phyloP scores from a whole-genome alignment of 2,329 filamentous ascomycete species.

The Penicillium sp. region DNA sequence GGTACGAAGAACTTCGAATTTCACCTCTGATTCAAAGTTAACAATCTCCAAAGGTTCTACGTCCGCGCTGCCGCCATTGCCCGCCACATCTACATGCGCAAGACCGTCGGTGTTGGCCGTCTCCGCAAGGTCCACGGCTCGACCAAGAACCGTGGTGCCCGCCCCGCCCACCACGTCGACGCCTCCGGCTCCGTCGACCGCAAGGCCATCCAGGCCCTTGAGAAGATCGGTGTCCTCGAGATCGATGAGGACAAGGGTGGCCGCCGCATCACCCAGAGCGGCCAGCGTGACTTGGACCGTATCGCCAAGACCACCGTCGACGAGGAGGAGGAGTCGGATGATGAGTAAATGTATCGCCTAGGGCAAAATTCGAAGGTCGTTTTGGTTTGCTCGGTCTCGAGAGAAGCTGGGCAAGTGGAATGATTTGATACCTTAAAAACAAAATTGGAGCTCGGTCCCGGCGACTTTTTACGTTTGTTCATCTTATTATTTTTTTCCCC shows the following conservation, averaged over 20 bases:
- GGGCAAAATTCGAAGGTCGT: slow-evolving; percentile 27
- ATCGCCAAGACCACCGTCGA: slow-evolving; percentile 69
- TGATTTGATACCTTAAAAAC: slow-evolving; percentile 21
- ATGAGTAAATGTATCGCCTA: slow-evolving; percentile 38
- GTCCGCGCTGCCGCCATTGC: slow-evolving; percentile 88
- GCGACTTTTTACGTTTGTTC: slow-evolving; percentile 25
- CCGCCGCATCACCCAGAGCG: slow-evolving; percentile 93
- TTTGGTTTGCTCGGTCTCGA: slow-evolving; percentile 16
- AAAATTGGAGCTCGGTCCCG: slow-evolving; percentile 27
- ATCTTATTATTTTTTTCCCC: slow-evolving; percentile 13
- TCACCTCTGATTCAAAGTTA: slow-evolving; percentile 1
- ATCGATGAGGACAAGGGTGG: slow-evolving; percentile 97
- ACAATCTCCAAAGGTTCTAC: slow-evolving; percentile 53
- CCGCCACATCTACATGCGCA: slow-evolving; percentile 98
- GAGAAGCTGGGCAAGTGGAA: slow-evolving; percentile 17
- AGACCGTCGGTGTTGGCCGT: slow-evolving; percentile 97
- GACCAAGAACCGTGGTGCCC: slow-evolving; percentile 92
- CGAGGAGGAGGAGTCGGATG: slow-evolving; percentile 44
- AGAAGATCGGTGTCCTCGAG: slow-evolving; percentile 99
- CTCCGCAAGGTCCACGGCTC: slow-evolving; percentile 94
- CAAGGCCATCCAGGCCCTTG: slow-evolving; percentile 93
- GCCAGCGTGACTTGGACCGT: slow-evolving; percentile 98
- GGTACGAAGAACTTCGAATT: slow-evolving; percentile 60
- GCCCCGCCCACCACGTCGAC: slow-evolving; percentile 91
- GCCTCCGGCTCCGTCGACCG: slow-evolving; percentile 94